Percentiles rank a stretch among this genome's conserved stretches.
Conservation (phyloP, 208 protist genomes). For the Leptomonas seymouri region DNA sequence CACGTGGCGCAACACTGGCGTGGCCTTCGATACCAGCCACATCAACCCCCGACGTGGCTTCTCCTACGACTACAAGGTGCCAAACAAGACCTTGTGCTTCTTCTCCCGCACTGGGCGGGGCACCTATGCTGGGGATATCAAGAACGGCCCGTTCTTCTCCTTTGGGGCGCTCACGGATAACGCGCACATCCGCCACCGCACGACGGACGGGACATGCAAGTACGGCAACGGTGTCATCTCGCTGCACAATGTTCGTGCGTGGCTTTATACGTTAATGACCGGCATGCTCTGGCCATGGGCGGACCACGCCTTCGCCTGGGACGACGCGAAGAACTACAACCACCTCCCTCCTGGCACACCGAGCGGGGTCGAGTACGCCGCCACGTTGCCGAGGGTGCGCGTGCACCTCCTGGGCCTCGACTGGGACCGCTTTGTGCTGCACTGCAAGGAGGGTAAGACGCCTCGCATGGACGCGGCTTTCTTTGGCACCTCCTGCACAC, state of each 20-base stretch:
- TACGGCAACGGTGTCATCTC: conserved; percentile 89
- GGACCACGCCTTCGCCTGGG: conserved; percentile 91
- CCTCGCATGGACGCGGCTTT: conserved; percentile 76
- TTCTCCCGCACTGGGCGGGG: conserved; percentile 77
- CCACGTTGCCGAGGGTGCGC: conserved; percentile 51
- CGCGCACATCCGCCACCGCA: conserved; percentile 64
- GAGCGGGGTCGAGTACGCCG: conserved; percentile 51
- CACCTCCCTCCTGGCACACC: conserved; percentile 78
- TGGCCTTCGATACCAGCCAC: conserved; percentile 85
- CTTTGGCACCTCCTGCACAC: conserved; percentile 78
- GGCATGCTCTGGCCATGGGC: conserved; percentile 80
- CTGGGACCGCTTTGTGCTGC: conserved; percentile 66
- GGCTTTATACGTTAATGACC: conserved; percentile 89
- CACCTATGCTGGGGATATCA: conserved; percentile 81
- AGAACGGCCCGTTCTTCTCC: conserved; percentile 85
- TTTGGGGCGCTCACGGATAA: conserved; percentile 82
- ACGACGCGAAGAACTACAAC: conserved; percentile 83
- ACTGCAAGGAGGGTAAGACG: conserved; percentile 36
- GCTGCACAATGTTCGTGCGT: conserved; percentile 91
- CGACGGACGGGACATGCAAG: conserved; percentile 85
- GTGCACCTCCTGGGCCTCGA: conserved; percentile 88
- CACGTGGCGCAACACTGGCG: conserved; percentile 83
- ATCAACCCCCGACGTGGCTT: conserved; percentile 88
- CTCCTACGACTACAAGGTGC: conserved; percentile 71
- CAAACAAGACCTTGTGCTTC: conserved; percentile 90